Conservation (phyloP, 1,284 basidiomycete genomes). For the Irpex sp. region DNA sequence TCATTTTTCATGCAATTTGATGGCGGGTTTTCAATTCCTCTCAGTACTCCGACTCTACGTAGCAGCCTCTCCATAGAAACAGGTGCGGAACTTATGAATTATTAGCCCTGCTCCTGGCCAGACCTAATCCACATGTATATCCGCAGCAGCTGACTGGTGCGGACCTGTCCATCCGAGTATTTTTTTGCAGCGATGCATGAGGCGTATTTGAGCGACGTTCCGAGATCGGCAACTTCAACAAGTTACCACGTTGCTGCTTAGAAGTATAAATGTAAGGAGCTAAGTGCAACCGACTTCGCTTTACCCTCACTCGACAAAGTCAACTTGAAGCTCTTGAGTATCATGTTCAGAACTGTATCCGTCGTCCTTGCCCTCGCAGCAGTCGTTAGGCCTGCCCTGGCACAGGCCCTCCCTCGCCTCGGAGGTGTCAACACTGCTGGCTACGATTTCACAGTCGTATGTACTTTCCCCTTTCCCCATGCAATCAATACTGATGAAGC, state of each 20-base stretch:
- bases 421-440: constrained; percentile 41
- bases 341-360: constrained; percentile 22
- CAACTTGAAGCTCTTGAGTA: neutral
- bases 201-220: neutral
- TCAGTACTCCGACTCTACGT: too few species aligned
- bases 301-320: neutral
- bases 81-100: too few species aligned
- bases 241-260: neutral
- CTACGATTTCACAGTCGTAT: constrained; percentile 32
- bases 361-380: constrained; percentile 20
- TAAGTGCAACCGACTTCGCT: neutral
- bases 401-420: constrained; percentile 29
- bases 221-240: neutral
- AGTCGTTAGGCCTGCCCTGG: constrained; percentile 18
- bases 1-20: too few species aligned
- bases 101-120: too few species aligned
- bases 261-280: neutral
- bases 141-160: neutral
- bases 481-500: neutral
- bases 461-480: constrained; percentile 6
- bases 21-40: too few species aligned
- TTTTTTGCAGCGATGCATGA: neutral
- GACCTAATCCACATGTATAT: neutral
- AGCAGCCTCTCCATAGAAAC: too few species aligned
- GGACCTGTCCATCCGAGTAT: neutral